Conservation (phyloP, 1,139 yeast genomes). For the Yamadazyma oceani region DNA sequence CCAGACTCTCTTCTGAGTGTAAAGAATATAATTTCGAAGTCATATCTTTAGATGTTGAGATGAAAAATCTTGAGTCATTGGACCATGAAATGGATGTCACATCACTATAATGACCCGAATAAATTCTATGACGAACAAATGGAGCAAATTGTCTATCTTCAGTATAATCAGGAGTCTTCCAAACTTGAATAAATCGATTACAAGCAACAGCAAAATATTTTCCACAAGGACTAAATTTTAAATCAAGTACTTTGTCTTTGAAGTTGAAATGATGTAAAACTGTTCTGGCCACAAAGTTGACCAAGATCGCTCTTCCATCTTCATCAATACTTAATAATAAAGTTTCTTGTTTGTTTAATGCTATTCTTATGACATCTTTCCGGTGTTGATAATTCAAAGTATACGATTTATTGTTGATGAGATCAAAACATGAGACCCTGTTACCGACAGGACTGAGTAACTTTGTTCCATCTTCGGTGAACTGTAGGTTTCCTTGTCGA, state of each 20-base stretch:
- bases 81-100: conserved; percentile 85
- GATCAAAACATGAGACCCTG: conserved; percentile 84
- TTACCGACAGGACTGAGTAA: conserved; percentile 93
- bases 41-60: conserved; percentile 87
- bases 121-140: conserved; percentile 83
- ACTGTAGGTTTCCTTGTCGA: conserved; percentile 85
- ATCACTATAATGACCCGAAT: conserved; percentile 91
- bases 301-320: conserved; percentile 91
- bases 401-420: conserved; percentile 79
- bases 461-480: conserved; percentile 81
- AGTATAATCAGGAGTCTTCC: conserved; percentile 83
- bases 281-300: conserved; percentile 77
- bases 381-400: conserved; percentile 94
- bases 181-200: conserved; percentile 82
- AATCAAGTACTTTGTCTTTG: conserved; percentile 70
- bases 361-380: conserved; percentile 75
- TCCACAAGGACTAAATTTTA: conserved; percentile 90
- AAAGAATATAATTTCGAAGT: conserved; percentile 86
- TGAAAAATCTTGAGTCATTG: conserved; percentile 79
- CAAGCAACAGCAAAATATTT: conserved; percentile 81
- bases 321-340: conserved; percentile 82
- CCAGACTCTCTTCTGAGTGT: conserved; percentile 69
- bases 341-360: conserved; percentile 80
- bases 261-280: conserved; percentile 96
- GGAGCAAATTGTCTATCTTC: conserved; percentile 93